phyloP scores from a whole-genome alignment of 2,329 filamentous ascomycete species.

The Cercospora zeae-maydis region DNA sequence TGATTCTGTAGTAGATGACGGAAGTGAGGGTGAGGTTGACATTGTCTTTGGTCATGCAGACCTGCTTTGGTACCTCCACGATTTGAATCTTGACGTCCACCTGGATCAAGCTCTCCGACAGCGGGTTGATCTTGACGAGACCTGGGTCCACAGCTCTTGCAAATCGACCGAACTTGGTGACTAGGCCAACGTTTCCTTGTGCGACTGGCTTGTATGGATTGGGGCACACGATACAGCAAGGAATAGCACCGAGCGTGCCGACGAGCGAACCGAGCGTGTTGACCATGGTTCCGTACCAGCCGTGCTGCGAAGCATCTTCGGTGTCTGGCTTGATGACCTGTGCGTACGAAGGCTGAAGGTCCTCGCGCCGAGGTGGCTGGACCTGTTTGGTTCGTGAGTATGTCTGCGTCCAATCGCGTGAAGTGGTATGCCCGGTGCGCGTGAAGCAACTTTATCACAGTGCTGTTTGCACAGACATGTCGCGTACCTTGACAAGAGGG shows the following conservation, averaged over 20 bases:
- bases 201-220: constrained; percentile 65
- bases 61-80: constrained; percentile 80
- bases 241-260: constrained; percentile 78
- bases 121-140: constrained; percentile 94
- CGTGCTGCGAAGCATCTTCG: constrained; percentile 66
- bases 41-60: constrained; percentile 99
- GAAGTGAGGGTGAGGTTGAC: constrained; percentile 90
- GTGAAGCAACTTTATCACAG: background rate
- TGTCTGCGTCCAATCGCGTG: background rate
- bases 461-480: background rate
- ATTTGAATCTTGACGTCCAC: constrained; percentile 99
- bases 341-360: constrained; percentile 73
- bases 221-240: constrained; percentile 86
- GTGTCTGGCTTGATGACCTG: constrained; percentile 57
- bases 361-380: constrained; percentile 74
- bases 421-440: background rate
- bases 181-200: constrained; percentile 90
- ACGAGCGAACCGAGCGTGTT: constrained; percentile 70
- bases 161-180: constrained; percentile 94
- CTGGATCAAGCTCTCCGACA: constrained; percentile 83
- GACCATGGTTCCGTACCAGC: constrained; percentile 75
- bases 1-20: constrained; percentile 99
- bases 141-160: constrained; percentile 94
- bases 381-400: constrained; percentile 45
- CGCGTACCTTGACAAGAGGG: constrained; percentile 40